Evolutionary conservation across 371 early-diverging fungal genomes (phyloP).

Genomic region (Chytridium lagenaria): DNA sequence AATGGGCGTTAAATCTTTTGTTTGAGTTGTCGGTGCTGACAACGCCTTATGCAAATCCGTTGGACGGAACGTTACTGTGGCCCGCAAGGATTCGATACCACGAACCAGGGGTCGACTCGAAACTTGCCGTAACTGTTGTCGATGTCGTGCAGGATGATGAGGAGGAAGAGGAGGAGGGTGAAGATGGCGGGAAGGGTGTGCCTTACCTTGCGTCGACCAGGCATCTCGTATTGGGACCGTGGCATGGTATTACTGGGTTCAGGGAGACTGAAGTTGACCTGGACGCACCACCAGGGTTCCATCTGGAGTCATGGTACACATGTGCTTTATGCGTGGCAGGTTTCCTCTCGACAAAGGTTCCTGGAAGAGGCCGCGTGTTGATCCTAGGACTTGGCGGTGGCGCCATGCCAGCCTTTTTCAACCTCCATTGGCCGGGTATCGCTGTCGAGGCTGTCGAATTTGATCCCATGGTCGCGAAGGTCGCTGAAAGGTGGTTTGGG

Average conservation of each 20-base stretch:
- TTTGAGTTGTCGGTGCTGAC: slow-evolving; percentile 38
- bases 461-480: slow-evolving; percentile 30
- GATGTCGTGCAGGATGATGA: slow-evolving; percentile 38
- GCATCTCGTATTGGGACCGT: slow-evolving; percentile 38
- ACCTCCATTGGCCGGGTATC: slow-evolving; percentile 35
- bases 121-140: slow-evolving; percentile 34
- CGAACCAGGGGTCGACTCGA: slow-evolving; percentile 25
- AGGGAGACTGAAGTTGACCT: slow-evolving; percentile 39
- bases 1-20: slow-evolving; percentile 34
- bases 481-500: slow-evolving; percentile 40
- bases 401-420: slow-evolving; percentile 34
- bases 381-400: slow-evolving; percentile 38
- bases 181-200: slow-evolving; percentile 6
- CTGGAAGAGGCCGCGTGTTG: slow-evolving; percentile 31
- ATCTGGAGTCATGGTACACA: slow-evolving; percentile 42
- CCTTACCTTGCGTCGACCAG: slow-evolving; percentile 23
- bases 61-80: slow-evolving; percentile 34
- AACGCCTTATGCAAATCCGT: slow-evolving; percentile 32
- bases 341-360: slow-evolving; percentile 23
- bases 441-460: slow-evolving; percentile 34
- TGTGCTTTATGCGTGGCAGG: slow-evolving; percentile 28
- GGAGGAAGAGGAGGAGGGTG: slow-evolving; percentile 31
- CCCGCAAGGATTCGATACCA: slow-evolving; percentile 38
- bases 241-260: slow-evolving; percentile 37
- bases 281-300: slow-evolving; percentile 35